Base-by-base conservation (phyloP, 2,329 filamentous ascomycete species). In the Leptographium lundbergii region DNA sequence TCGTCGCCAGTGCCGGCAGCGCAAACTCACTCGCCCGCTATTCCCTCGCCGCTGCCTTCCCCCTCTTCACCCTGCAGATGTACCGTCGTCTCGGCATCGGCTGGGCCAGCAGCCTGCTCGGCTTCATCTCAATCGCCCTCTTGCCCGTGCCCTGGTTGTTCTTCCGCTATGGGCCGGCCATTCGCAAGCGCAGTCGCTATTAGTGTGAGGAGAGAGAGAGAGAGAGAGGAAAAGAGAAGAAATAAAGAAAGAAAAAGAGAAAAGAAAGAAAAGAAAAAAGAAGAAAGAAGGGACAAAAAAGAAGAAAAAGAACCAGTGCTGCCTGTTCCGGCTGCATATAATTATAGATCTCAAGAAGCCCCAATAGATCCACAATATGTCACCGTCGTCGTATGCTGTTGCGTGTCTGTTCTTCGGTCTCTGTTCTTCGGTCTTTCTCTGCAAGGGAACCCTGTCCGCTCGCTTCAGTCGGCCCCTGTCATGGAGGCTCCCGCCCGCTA, bases 11-110 rank as follows among this genome's bases (percentile, higher is more conserved):
- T 60, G 81, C 81, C 0, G 71, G 80, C 55, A 81, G 79, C 7
- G 83, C 84, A 1, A 86, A 85, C 61, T 77, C 78, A 1, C 70
- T 86, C 13, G 71, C 79, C 1, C 70, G 83, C 27, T 86, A 85
- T 62, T 68, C 68, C 0, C 72, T 85, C 9, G 80, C 78, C 0
- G 79, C 76, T 1, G 77, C 73, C 0, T 86, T 86, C 58, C 83
- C 83, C 0, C 67, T 86, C 0, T 86, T 86, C 63, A 79, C 81
- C 0, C 69, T 85, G 1, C 80, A 82, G 61, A 80, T 79, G 73
- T 79, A 76, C 51, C 59, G 68, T 6, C 68, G 64, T 3, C 65
- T 80, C 14, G 75, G 75, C 0, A 73, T 77, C 5, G 65, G 66
- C 19, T 79, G 77, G 77, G 77, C 76, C 0, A 74, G 70, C 7